Evolutionary conservation across 2,329 filamentous ascomycete species (phyloP).

Genomic region (Coniochaeta prunicola): DNA sequence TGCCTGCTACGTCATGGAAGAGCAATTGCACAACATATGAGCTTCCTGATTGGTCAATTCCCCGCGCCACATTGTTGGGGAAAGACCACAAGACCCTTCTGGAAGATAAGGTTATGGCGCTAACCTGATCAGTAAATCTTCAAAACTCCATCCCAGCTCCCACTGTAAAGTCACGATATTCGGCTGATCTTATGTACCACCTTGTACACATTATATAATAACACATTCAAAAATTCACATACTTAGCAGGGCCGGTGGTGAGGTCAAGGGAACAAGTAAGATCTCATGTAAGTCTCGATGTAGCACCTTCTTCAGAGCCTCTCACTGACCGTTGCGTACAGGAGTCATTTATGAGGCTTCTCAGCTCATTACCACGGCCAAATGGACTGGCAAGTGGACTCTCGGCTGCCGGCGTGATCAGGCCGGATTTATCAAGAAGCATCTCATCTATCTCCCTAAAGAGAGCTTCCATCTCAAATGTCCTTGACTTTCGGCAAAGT

Average conservation of each 20-base stretch:
- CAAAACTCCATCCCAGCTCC: slow-evolving; percentile 1
- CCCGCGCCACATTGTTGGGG: neutral
- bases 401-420: neutral
- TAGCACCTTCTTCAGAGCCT: neutral
- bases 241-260: neutral
- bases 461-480: neutral
- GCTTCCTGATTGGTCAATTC: neutral
- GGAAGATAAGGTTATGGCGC: neutral
- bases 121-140: slow-evolving; percentile 18
- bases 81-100: neutral
- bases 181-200: too few species aligned
- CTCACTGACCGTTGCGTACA: neutral
- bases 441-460: neutral
- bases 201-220: neutral
- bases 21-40: neutral
- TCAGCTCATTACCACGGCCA: neutral
- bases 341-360: neutral
- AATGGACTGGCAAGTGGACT: neutral
- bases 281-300: neutral
- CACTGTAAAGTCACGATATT: neutral
- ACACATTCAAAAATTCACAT: neutral
- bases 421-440: neutral
- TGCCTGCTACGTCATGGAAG: neutral
- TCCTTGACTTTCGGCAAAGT: neutral
- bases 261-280: neutral